Evolutionary conservation across 352 stramenopile genomes (phyloP), one percentile per base, ranked within the genome.

Genomic region (Globisporangium recalcitrans): DNA sequence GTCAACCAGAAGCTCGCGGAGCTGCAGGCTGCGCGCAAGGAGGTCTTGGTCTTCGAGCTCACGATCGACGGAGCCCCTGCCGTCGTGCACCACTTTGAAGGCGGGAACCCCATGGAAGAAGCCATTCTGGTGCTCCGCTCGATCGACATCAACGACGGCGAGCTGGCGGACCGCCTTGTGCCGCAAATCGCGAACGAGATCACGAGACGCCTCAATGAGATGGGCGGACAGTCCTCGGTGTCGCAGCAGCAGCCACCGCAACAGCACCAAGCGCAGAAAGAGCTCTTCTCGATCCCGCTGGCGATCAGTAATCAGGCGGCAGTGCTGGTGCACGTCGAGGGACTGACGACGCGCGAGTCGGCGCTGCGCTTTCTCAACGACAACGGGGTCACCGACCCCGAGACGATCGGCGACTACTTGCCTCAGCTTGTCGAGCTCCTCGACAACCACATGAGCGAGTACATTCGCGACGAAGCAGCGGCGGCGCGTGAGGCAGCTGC

Each of bases 221-320:
- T 22, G 62, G 21, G 4, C 42, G 1, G 8, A 1, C 4, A 13
- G 36, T n/a, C 21, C 61, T 0, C 61, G 36, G 38, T 38, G 8
- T 4, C 48, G 27, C 10, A 6, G 11, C 52, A 26, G 22, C 57
- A 57, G 19, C 36, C 36, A 44, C 14, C 32, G 21, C 49, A 57
- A 32, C 34, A 62, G 8, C 19, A 13, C 8, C 62, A 70, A 32
- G 36, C 49, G 0, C 67, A 42, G 16, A 63, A 59, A 27, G 84
- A 93, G 52, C 58, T 90, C 38, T 91, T 91, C 42, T 88, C 82
- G 14, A 72, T 91, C 32, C 77, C 80, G 13, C 38, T 93, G 27
- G 89, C 73, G 26, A 38, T 91, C 32, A 79, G 82, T 53, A 67
- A 81, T 27, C 71, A 74, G 16, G 52, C 74, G 0, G 65, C 64